Percentiles rank a stretch among this genome's conserved stretches.
Evolutionary conservation across 768 basidiomycete genomes (phyloP).

Genomic region (Saitozyma podzolica): DNA sequence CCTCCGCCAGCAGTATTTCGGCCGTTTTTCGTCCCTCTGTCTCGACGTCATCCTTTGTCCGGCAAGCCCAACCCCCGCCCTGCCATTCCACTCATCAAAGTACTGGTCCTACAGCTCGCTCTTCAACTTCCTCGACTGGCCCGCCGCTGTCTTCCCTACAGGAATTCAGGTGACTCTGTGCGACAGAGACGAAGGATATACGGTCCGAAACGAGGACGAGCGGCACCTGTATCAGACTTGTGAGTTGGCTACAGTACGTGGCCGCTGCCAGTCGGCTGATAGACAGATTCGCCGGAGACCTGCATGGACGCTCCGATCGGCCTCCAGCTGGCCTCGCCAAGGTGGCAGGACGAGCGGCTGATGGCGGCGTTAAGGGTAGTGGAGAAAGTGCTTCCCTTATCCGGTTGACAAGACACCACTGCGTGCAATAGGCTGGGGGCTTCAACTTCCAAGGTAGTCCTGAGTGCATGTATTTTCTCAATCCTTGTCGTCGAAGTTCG

Average conservation of each 20-base stretch:
- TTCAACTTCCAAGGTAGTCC: too few species aligned
- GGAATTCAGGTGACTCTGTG: slow-evolving; percentile 15
- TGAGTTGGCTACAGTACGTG: not conserved
- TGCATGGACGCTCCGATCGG: slow-evolving; percentile 7
- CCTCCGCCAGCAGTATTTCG: slow-evolving; percentile 11
- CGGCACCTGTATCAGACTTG: slow-evolving; percentile 1
- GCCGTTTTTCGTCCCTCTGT: slow-evolving; percentile 5
- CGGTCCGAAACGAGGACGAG: slow-evolving; percentile 1
- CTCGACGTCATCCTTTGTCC: slow-evolving; percentile 34
- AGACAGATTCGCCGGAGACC: slow-evolving; percentile 4
- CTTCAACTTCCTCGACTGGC: slow-evolving; percentile 42
- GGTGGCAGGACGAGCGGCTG: slow-evolving; percentile 10
- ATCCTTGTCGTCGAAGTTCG: too few species aligned
- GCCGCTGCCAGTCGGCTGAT: too few species aligned
- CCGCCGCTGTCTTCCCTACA: slow-evolving; percentile 35
- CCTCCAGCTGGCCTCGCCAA: slow-evolving; percentile 2
- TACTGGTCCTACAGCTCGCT: slow-evolving; percentile 40
- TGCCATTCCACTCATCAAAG: slow-evolving; percentile 12
- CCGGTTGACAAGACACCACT: slow-evolving; percentile 2
- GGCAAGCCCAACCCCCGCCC: slow-evolving; percentile 22
- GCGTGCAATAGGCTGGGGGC: not conserved
- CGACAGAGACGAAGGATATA: slow-evolving; percentile 5
- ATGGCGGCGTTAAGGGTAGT: slow-evolving; percentile 1
- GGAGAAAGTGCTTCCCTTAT: not conserved
- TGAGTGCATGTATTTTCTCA: too few species aligned